Conservation (phyloP, 1,284 basidiomycete species). For the Marasmius oreades region DNA sequence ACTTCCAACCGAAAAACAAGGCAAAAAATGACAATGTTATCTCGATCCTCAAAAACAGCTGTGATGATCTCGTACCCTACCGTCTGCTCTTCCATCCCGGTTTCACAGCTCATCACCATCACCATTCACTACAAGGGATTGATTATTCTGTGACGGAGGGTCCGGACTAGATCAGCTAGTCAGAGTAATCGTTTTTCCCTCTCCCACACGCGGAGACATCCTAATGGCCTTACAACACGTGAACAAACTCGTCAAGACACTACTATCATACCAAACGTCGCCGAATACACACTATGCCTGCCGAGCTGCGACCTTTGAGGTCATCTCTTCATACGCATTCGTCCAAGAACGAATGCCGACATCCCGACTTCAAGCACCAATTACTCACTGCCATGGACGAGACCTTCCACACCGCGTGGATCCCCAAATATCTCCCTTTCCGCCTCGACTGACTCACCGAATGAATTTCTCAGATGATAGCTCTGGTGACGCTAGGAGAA, state of each 20-base stretch:
- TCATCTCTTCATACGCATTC: slow-evolving; percentile 26
- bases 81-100: too few species aligned
- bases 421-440: slow-evolving; percentile 19
- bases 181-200: too few species aligned
- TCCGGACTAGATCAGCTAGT: too few species aligned
- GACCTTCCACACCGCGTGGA: slow-evolving; percentile 10
- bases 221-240: too few species aligned
- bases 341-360: slow-evolving; percentile 17
- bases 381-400: slow-evolving; percentile 16
- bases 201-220: too few species aligned
- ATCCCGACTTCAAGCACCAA: slow-evolving; percentile 21
- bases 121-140: too few species aligned
- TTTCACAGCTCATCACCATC: too few species aligned
- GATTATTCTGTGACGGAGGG: too few species aligned
- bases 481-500: not conserved
- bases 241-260: not conserved
- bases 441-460: not conserved
- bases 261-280: not conserved
- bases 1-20: too few species aligned
- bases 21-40: too few species aligned
- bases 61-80: too few species aligned
- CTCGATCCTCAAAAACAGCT: too few species aligned
- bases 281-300: slow-evolving; percentile 11
- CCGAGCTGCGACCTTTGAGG: slow-evolving; percentile 18
- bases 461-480: not conserved